phyloP scores from a whole-genome alignment of 306 rosid genomes.

The Pyrus communis region DNA sequence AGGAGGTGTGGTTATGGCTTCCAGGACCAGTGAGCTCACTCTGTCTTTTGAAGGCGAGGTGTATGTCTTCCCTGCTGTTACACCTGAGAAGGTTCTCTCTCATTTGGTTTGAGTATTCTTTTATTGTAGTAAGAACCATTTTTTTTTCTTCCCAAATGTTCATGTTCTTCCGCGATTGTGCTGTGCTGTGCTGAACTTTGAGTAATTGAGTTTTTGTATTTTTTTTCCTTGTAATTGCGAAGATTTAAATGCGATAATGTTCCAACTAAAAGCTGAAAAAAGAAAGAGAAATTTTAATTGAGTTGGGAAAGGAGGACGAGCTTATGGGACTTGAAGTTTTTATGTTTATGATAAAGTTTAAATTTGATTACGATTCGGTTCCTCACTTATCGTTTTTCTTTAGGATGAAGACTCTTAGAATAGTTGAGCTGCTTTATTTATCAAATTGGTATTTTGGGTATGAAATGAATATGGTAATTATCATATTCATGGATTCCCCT shows the following conservation, averaged over 20 bases:
- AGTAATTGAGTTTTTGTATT: background rate
- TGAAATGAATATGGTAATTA: background rate
- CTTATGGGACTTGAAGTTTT: background rate
- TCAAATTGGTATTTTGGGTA: background rate
- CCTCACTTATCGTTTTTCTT: background rate
- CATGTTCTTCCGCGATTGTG: background rate
- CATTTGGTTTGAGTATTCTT: background rate
- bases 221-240: background rate
- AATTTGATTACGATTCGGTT: background rate
- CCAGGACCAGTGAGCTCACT: slow-evolving; percentile 85
- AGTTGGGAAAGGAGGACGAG: background rate
- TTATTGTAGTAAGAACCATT: background rate
- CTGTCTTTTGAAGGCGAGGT: slow-evolving; percentile 98
- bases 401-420: background rate
- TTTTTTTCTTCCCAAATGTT: background rate
- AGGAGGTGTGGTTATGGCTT: slow-evolving; percentile 28
- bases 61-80: slow-evolving; percentile 83
- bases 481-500: no score
- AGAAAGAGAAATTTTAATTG: background rate
- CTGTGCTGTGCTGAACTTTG: background rate
- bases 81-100: slow-evolving; percentile 64
- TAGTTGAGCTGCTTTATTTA: background rate
- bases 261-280: background rate
- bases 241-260: background rate
- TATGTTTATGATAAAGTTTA: background rate